These are phyloP conservation scores for Pythium guiyangense DNA, from an alignment of 352 stramenopile genomes.

Conservation along the genomic window DNA sequence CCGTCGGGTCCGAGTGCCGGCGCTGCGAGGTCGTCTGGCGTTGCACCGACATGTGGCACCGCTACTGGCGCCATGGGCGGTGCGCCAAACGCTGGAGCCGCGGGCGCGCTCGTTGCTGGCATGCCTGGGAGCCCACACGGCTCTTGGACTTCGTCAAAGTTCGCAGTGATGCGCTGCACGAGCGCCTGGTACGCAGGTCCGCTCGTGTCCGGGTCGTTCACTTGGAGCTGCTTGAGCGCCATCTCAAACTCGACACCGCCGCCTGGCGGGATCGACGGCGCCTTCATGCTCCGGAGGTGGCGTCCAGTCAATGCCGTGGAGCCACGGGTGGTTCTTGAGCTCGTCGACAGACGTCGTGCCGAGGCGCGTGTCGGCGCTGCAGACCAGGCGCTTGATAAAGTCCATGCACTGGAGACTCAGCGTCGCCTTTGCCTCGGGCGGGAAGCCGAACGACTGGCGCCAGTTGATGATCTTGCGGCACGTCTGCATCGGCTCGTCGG, in stretches of 20 bases:
- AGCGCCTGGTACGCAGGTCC: conserved; percentile 69
- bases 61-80: conserved; percentile 6
- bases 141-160: conserved; percentile 97
- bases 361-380: conserved; percentile 88
- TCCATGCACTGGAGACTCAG: conserved; percentile 79
- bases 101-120: not conserved
- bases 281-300: conserved; percentile 62
- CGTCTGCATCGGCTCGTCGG: conserved; percentile 92
- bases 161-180: conserved; percentile 87
- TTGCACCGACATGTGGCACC: conserved; percentile 2
- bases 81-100: not conserved
- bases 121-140: conserved; percentile 26
- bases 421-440: conserved; percentile 29
- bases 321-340: conserved; percentile 96
- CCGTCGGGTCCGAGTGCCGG: conserved; percentile 57
- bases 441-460: conserved; percentile 68
- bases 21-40: conserved; percentile 18
- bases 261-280: conserved; percentile 78
- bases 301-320: conserved; percentile 89
- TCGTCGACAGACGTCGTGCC: conserved; percentile 90
- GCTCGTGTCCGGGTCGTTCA: conserved; percentile 31
- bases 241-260: conserved; percentile 85
- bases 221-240: conserved; percentile 88
- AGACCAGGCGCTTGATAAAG: conserved; percentile 88
- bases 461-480: conserved; percentile 91